phyloP scores from a whole-genome alignment of 805 yeast genomes.

The Lipomyces yamanashiensis region DNA sequence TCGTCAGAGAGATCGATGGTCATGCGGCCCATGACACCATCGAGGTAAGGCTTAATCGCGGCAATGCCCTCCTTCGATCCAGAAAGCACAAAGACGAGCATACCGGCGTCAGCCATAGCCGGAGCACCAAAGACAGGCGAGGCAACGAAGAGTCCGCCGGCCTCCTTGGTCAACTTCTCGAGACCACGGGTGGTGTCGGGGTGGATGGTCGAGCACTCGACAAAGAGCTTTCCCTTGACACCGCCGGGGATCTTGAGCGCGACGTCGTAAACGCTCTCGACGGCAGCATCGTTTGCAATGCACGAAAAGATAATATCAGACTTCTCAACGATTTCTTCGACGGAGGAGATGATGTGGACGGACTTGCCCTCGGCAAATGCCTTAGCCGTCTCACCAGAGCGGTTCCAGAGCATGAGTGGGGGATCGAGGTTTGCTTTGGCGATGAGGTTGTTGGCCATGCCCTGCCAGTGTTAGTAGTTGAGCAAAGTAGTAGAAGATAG shows the following conservation, averaged over 20 bases:
- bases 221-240: constrained; percentile 38
- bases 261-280: constrained; percentile 23
- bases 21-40: constrained; percentile 40
- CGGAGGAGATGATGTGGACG: constrained; percentile 18
- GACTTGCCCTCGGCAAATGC: constrained; percentile 27
- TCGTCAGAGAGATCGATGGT: constrained; percentile 39
- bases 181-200: constrained; percentile 40
- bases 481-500: not conserved
- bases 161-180: constrained; percentile 17
- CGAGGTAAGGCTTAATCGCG: constrained; percentile 36
- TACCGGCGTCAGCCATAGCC: constrained; percentile 40
- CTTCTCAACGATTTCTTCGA: constrained; percentile 33
- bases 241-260: constrained; percentile 30
- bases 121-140: constrained; percentile 44
- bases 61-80: constrained; percentile 39
- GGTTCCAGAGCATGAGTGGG: constrained; percentile 37
- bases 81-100: constrained; percentile 39
- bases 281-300: constrained; percentile 35
- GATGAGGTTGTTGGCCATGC: constrained; percentile 35
- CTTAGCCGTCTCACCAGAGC: constrained; percentile 23
- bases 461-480: constrained; percentile 14
- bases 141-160: constrained; percentile 39
- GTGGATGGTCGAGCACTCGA: constrained; percentile 41
- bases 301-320: constrained; percentile 37
- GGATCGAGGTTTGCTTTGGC: constrained; percentile 31